Evolutionary conservation across 768 basidiomycete species (phyloP).

Genomic region (Pisolithus orientalis): DNA sequence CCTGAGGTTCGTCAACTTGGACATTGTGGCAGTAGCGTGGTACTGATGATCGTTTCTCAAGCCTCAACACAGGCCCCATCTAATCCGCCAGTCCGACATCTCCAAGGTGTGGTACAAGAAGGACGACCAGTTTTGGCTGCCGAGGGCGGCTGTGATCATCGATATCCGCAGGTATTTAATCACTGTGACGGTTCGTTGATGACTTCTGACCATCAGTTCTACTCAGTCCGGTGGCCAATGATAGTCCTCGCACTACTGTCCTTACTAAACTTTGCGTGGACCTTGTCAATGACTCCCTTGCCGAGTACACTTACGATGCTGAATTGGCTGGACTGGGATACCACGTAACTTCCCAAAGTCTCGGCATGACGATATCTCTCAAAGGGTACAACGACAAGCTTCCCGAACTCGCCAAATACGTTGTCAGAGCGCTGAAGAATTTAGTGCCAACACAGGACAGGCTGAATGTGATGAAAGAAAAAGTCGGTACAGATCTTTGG

Average conservation of each 20-base stretch:
- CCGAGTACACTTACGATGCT: slow-evolving; percentile 90
- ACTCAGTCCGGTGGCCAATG: slow-evolving; percentile 49
- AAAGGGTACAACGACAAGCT: slow-evolving; percentile 93
- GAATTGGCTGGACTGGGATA: slow-evolving; percentile 86
- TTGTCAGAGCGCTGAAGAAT: slow-evolving; percentile 62
- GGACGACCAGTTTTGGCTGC: slow-evolving; percentile 95
- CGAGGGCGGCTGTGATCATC: slow-evolving; percentile 74
- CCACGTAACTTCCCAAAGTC: slow-evolving; percentile 51
- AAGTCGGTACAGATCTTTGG: slow-evolving; percentile 39
- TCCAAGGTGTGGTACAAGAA: slow-evolving; percentile 94
- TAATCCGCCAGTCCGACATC: slow-evolving; percentile 65
- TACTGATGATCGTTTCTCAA: slow-evolving; percentile 26
- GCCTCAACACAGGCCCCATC: slow-evolving; percentile 69
- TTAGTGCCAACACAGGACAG: slow-evolving; percentile 64
- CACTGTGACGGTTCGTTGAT: neutral
- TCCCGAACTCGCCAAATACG: slow-evolving; percentile 60
- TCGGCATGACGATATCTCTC: slow-evolving; percentile 62
- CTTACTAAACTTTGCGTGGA: slow-evolving; percentile 76
- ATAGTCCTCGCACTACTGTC: slow-evolving; percentile 63
- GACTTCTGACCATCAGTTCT: slow-evolving; percentile 1
- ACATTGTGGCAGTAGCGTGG: neutral
- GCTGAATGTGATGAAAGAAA: slow-evolving; percentile 77
- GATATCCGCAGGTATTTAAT: slow-evolving; percentile 61
- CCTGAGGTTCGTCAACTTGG: slow-evolving; percentile 40
- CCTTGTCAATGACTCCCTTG: slow-evolving; percentile 81